Evolutionary conservation across 148 eudicot species (phyloP).

Genomic region (Linanthus parryae): DNA sequence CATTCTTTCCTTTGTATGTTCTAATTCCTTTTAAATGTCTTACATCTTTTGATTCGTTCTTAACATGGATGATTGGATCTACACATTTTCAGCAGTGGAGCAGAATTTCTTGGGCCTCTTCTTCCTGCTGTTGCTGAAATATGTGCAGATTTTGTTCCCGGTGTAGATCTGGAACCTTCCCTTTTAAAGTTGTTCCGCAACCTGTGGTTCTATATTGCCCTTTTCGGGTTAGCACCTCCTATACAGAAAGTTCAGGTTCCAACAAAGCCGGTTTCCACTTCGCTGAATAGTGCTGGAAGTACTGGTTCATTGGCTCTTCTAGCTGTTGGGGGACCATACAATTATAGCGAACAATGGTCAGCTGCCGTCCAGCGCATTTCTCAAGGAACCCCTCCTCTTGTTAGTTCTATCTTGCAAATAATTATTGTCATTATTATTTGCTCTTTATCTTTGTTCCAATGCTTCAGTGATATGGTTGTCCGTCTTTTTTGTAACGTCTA

Average conservation of each 20-base stretch:
- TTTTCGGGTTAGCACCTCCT: constrained; percentile 96
- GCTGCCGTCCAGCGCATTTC: constrained; percentile 90
- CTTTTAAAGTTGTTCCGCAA: constrained; percentile 90
- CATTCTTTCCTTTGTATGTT: no score
- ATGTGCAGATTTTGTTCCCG: constrained; percentile 92
- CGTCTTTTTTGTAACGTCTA: no score
- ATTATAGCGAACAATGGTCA: constrained; percentile 87
- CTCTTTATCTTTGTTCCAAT: no score
- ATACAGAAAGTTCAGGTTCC: constrained; percentile 55
- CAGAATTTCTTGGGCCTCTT: constrained; percentile 97
- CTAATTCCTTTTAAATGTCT: no score
- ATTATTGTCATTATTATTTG: background rate
- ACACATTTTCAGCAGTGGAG: constrained; percentile 78
- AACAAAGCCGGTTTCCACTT: constrained; percentile 56
- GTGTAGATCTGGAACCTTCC: constrained; percentile 80
- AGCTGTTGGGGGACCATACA: constrained; percentile 96
- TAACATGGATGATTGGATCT: no score
- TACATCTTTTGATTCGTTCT: no score
- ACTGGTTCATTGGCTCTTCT: constrained; percentile 75
- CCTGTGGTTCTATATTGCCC: constrained; percentile 97
- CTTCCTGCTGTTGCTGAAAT: constrained; percentile 98
- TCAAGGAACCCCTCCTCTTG: constrained; percentile 99
- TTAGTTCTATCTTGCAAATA: constrained; percentile 36
- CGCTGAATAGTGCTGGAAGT: constrained; percentile 73
- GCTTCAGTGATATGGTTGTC: no score